phyloP scores from a whole-genome alignment of 169 alveolate species.

The Pseudocohnilembus persalinus region DNA sequence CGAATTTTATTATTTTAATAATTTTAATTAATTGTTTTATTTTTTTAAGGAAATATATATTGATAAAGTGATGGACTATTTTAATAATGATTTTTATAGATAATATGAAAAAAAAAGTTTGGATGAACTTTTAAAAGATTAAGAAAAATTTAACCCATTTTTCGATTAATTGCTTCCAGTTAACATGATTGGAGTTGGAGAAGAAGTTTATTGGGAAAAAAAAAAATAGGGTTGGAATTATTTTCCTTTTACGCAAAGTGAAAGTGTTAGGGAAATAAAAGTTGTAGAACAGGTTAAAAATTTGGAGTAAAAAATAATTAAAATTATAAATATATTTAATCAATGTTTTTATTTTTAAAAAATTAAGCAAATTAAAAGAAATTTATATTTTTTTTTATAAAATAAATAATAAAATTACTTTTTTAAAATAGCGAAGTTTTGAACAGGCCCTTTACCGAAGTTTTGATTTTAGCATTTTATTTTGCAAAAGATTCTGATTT shows the following conservation, averaged over 20 bases:
- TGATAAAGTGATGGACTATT: conserved; percentile 30
- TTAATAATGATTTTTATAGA: conserved; percentile 1
- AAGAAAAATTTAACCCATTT: conserved; percentile 4
- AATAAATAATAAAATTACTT: too few species aligned
- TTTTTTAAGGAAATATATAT: too few species aligned
- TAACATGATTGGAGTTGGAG: conserved; percentile 20
- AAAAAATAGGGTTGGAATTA: background rate
- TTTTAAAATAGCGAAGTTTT: background rate
- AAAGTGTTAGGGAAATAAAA: background rate
- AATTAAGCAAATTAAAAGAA: too few species aligned
- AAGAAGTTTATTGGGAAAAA: background rate
- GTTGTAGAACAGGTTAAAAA: background rate
- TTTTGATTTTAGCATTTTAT: conserved; percentile 32
- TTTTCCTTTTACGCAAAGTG: background rate
- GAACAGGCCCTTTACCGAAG: conserved; percentile 40
- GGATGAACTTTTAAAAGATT: background rate
- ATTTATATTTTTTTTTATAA: too few species aligned
- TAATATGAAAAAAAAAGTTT: background rate
- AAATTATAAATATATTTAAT: too few species aligned
- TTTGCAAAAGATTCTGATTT: conserved; percentile 46
- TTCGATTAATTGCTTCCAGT: conserved; percentile 5
- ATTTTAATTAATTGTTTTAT: too few species aligned
- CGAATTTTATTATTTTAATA: too few species aligned
- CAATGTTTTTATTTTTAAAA: too few species aligned
- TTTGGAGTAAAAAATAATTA: background rate